Conservation (phyloP, 1,284 basidiomycete species). For the Boletus hoseneyae region DNA sequence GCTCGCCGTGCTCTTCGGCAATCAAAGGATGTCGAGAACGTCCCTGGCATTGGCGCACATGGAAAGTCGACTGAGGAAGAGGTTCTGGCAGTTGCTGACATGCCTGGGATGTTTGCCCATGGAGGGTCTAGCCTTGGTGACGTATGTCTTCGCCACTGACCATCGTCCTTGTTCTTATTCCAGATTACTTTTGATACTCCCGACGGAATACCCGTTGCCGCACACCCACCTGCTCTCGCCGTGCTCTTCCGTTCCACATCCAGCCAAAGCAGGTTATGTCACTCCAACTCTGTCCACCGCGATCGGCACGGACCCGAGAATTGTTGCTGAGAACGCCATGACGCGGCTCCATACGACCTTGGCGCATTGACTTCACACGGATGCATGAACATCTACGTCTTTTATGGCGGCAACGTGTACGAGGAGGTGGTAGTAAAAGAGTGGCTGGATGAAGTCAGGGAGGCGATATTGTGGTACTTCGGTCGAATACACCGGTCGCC, state of each 20-base stretch:
- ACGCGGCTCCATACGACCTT: no score
- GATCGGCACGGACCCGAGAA: no score
- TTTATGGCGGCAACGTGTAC: conserved; percentile 39
- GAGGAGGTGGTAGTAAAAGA: not conserved
- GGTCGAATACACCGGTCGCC: not conserved
- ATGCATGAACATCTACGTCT: conserved; percentile 33
- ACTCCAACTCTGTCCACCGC: conserved; percentile 11
- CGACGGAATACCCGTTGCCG: conserved; percentile 15
- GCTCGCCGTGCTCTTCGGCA: no score
- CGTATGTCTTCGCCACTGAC: not conserved
- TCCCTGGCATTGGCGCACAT: no score
- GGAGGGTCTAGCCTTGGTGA: conserved; percentile 11
- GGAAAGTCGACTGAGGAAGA: not conserved
- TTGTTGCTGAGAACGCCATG: no score
- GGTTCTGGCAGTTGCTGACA: not conserved
- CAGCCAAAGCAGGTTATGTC: conserved; percentile 21
- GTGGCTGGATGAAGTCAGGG: not conserved
- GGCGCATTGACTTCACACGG: conserved; percentile 26
- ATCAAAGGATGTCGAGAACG: no score
- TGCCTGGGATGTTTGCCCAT: conserved; percentile 6
- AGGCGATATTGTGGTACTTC: not conserved
- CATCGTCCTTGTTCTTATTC: no score
- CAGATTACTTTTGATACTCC: no score
- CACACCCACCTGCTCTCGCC: conserved; percentile 23
- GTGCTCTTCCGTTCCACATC: conserved; percentile 11